Conservation (phyloP, 2,329 filamentous ascomycete genomes). For the Botrytis tulipae region DNA sequence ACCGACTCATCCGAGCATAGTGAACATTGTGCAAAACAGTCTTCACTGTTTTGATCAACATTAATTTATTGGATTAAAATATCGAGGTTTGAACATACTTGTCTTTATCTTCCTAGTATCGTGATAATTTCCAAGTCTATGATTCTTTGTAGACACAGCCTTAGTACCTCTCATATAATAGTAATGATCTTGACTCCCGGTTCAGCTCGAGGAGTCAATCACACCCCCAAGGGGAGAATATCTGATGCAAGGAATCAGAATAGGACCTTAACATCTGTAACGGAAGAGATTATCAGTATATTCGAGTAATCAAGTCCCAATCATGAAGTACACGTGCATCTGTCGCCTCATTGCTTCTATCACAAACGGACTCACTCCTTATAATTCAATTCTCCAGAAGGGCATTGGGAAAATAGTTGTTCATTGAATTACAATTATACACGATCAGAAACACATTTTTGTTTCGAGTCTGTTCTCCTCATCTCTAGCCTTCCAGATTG, state of each 20-base stretch:
- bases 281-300: neutral
- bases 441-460: neutral
- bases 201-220: neutral
- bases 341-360: neutral
- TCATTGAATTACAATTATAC: constrained; percentile 1
- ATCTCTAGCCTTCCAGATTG: neutral
- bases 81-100: neutral
- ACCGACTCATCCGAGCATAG: neutral
- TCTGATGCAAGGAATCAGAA: neutral
- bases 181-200: neutral
- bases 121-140: too few relatives aligned
- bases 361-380: neutral
- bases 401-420: neutral
- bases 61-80: neutral
- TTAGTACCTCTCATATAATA: too few relatives aligned
- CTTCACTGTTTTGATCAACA: neutral
- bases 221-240: neutral
- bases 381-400: neutral
- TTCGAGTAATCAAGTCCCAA: neutral
- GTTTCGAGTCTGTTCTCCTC: neutral
- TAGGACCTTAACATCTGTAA: neutral
- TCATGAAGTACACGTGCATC: neutral
- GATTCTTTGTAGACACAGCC: too few relatives aligned
- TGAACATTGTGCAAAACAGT: neutral
- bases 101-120: too few relatives aligned